Conservation (phyloP, 2,329 filamentous ascomycete genomes). For the Dactylellina sp. region DNA sequence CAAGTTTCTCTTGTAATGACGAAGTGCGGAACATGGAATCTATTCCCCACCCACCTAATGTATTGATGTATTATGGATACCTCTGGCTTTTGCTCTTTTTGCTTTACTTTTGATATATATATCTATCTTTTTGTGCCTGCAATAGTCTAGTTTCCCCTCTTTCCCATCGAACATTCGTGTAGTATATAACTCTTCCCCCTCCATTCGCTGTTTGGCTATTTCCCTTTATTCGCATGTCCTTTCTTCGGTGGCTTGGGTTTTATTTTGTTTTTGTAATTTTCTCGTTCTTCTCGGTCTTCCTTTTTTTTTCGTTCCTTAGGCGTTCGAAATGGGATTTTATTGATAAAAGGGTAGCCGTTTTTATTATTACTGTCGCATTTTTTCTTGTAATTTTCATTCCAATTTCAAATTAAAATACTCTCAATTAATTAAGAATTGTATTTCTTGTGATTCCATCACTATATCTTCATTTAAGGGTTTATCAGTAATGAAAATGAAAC, state of each 20-base stretch:
- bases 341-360: conserved; percentile 48
- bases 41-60: conserved; percentile 16
- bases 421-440: too few species aligned
- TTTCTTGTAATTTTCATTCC: background rate
- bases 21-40: conserved; percentile 13
- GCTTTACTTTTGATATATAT: background rate
- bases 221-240: conserved; percentile 20
- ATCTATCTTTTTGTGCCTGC: background rate
- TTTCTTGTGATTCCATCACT: too few species aligned
- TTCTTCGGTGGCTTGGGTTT: conserved; percentile 59
- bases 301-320: conserved; percentile 16
- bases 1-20: conserved; percentile 13
- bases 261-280: conserved; percentile 21
- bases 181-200: conserved; percentile 44
- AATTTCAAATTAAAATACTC: conserved; percentile 23
- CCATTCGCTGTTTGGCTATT: conserved; percentile 46
- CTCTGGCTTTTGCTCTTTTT: conserved; percentile 19
- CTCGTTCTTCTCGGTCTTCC: conserved; percentile 4
- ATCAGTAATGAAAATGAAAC: too few species aligned
- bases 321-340: conserved; percentile 44
- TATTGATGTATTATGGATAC: conserved; percentile 57
- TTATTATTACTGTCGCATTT: background rate
- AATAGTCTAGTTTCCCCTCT: background rate
- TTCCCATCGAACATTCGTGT: conserved; percentile 30
- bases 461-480: too few species aligned